Conservation (phyloP, 1,284 basidiomycete species). For the Ceratobasidium papillatum region DNA sequence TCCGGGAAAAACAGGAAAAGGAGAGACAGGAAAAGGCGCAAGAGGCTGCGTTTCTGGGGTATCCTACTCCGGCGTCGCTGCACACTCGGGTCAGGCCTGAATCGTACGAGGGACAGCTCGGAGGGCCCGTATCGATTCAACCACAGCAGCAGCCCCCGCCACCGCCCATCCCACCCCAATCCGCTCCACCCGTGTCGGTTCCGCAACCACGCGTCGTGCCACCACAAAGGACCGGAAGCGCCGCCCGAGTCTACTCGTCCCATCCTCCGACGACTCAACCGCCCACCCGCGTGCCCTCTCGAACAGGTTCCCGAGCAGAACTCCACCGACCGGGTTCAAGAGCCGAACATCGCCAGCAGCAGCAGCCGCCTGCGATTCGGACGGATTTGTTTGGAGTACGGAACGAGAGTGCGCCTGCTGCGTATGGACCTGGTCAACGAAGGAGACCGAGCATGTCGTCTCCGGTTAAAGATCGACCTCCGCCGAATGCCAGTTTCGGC, state of each 20-base stretch:
- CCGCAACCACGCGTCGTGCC: constrained; percentile 24
- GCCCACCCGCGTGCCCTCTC: background rate
- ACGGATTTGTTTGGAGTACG: constrained; percentile 25
- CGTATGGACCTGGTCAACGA: background rate
- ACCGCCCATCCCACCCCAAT: background rate
- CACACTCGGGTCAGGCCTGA: constrained; percentile 32
- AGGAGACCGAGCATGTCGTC: constrained; percentile 19
- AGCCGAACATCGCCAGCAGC: constrained; percentile 12
- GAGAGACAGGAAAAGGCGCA: constrained; percentile 29
- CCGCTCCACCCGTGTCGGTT: constrained; percentile 10
- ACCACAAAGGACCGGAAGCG: constrained; percentile 8
- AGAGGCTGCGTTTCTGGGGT: constrained; percentile 20
- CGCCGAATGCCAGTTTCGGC: background rate
- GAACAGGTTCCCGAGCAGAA: constrained; percentile 42
- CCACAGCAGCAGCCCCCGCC: constrained; percentile 31
- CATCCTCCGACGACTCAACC: constrained; percentile 12
- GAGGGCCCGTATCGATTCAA: constrained; percentile 1
- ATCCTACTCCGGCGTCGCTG: constrained; percentile 20
- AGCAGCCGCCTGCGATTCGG: background rate
- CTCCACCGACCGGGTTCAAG: constrained; percentile 12
- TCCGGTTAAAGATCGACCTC: constrained; percentile 26
- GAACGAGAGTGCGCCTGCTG: constrained; percentile 32
- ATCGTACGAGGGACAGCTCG: constrained; percentile 11
- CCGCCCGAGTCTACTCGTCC: background rate
- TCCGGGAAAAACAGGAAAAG: constrained; percentile 15